Base-by-base conservation (phyloP, 2,329 filamentous ascomycete species). In the Phyllachora maydis region DNA sequence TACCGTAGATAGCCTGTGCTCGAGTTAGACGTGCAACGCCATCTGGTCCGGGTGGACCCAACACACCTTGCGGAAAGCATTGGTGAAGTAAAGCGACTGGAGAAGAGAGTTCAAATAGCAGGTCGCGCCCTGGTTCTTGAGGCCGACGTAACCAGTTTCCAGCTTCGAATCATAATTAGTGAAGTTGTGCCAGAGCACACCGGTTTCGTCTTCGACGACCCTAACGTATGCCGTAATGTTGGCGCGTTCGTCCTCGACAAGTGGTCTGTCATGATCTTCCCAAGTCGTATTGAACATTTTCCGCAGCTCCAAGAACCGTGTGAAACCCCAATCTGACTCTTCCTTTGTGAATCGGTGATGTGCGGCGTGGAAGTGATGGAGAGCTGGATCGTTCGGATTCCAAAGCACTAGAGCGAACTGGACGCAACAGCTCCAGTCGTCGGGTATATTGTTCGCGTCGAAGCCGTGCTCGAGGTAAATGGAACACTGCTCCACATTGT, bases 151-250 rank as follows among this genome's bases (percentile, higher is more conserved):
- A 27, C 88, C 88, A 0, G 88, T 98, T 50, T 93, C 83, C 45
- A 88, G 91, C 54, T 95, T 98, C n/a, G 88, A 95, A 44, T 98
- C 83, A 45, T 98, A 98, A 50, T 85, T 83, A 43, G 69, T 60
- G 46, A 91, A 85, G 49, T 79, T 88, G 50, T 90, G 79, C 79
- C 79, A 91, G 28, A 91, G 45, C 4, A 88, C 79, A 26, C 79
- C 79, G 1, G 79, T 91, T 32, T 83, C 79, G 38, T 91, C 79
- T 39, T 88, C 77, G 23, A 88, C 68, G 23, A 88, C 57, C 24
- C 79, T 65, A 22, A 90, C 62, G 37, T 81, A 90, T 26, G 78
- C 79, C 1, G 78, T 88, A 39, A 90, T 70, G 40, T 78, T 81
- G 38, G 71, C 75, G 6, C 56, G 50, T 28, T 85, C 75, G 37